Conservation (phyloP, 352 stramenopile species). For the Phytophthora hibernalis region DNA sequence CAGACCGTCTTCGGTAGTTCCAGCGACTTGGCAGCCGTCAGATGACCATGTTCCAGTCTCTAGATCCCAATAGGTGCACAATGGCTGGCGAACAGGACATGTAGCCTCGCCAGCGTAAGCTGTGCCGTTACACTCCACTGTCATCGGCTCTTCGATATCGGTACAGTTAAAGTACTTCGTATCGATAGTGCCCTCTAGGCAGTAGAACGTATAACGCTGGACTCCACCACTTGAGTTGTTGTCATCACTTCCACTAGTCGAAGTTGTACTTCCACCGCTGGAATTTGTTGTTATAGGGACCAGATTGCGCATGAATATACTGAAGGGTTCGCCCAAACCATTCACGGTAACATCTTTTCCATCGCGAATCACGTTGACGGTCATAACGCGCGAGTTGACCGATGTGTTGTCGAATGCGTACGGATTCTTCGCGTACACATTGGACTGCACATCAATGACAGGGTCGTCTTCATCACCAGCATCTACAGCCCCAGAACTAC, state of each 20-base stretch:
- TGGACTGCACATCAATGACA: slow-evolving; percentile 68
- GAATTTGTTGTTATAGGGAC: slow-evolving; percentile 29
- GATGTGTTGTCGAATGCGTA: slow-evolving; percentile 58
- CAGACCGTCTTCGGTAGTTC: slow-evolving; percentile 62
- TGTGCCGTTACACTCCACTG: slow-evolving; percentile 61
- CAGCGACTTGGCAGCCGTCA: slow-evolving; percentile 56
- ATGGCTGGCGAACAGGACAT: slow-evolving; percentile 55
- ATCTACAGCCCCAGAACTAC: background rate
- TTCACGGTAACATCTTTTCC: slow-evolving; percentile 44
- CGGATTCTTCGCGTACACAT: slow-evolving; percentile 69
- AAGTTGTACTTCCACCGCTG: slow-evolving; percentile 9
- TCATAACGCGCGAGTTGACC: slow-evolving; percentile 70
- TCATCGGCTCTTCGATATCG: slow-evolving; percentile 42
- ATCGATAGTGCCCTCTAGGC: slow-evolving; percentile 51
- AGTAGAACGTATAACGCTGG: slow-evolving; percentile 53
- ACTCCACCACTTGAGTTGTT: slow-evolving; percentile 15
- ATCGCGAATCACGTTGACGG: slow-evolving; percentile 54
- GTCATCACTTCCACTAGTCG: slow-evolving; percentile 11
- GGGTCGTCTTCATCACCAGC: slow-evolving; percentile 39
- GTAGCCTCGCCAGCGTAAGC: slow-evolving; percentile 56
- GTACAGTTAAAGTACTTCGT: slow-evolving; percentile 68
- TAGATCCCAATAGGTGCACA: slow-evolving; percentile 70
- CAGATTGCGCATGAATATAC: slow-evolving; percentile 64
- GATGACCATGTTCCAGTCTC: slow-evolving; percentile 58
- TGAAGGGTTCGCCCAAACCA: slow-evolving; percentile 49